Percentiles rank a stretch among this genome's conserved stretches.
Evolutionary conservation across 2,329 filamentous ascomycete genomes (phyloP).

Genomic region (Penicillium frequentans): DNA sequence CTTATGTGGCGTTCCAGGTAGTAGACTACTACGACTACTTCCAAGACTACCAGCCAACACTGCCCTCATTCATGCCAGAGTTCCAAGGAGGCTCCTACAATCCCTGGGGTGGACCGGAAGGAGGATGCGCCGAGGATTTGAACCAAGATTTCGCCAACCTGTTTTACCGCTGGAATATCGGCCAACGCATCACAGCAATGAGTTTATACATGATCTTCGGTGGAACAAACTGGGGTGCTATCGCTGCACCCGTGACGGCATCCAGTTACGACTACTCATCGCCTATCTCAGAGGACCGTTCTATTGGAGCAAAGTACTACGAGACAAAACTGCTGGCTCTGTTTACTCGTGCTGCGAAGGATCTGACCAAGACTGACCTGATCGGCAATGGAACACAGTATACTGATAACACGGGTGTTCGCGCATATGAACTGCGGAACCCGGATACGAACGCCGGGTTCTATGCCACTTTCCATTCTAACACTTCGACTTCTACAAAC

Average conservation of each 20-base stretch:
- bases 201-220: constrained; percentile 67
- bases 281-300: constrained; percentile 60
- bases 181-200: constrained; percentile 59
- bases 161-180: constrained; percentile 64
- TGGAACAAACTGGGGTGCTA: constrained; percentile 63
- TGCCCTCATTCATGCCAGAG: constrained; percentile 57
- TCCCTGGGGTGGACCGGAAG: constrained; percentile 62
- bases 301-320: constrained; percentile 60
- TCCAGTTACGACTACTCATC: constrained; percentile 66
- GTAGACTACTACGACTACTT: constrained; percentile 52
- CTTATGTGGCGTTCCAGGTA: constrained; percentile 57
- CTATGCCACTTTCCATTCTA: constrained; percentile 58
- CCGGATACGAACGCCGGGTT: constrained; percentile 58
- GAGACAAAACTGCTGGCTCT: constrained; percentile 63
- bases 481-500: constrained; percentile 52
- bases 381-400: constrained; percentile 51
- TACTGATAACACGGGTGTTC: constrained; percentile 54
- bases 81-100: constrained; percentile 63
- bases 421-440: constrained; percentile 59
- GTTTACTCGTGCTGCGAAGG: constrained; percentile 59
- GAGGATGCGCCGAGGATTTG: constrained; percentile 55
- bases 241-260: constrained; percentile 58
- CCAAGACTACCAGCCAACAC: constrained; percentile 40
- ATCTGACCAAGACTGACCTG: constrained; percentile 57
- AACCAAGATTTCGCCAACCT: constrained; percentile 62